phyloP scores from a whole-genome alignment of 805 yeast species.

The Pichia nanzhaoensis region DNA sequence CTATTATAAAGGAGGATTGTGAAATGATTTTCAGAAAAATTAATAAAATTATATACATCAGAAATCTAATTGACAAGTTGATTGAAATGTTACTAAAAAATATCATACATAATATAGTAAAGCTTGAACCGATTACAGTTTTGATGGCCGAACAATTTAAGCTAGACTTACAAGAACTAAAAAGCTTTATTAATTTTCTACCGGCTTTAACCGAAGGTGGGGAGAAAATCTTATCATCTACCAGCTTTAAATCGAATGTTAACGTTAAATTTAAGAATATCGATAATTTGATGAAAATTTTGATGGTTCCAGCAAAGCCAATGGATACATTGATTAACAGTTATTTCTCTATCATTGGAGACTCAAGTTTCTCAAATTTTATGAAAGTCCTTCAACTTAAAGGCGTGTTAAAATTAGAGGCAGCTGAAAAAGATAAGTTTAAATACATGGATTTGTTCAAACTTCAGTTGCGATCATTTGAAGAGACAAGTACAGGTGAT shows the following conservation, averaged over 20 bases:
- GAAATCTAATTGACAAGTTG: conserved; percentile 69
- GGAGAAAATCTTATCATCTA: conserved; percentile 23
- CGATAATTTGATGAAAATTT: conserved; percentile 61
- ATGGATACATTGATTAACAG: conserved; percentile 52
- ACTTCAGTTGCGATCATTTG: conserved; percentile 32
- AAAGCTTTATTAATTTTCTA: conserved; percentile 42
- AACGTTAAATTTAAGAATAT: conserved; percentile 27
- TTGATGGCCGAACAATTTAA: conserved; percentile 74
- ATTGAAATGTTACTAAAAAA: conserved; percentile 57
- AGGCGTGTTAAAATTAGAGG: conserved; percentile 33
- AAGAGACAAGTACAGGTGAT: conserved; percentile 15
- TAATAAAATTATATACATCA: conserved; percentile 61
- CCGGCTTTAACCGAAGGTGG: conserved; percentile 40
- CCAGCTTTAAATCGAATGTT: conserved; percentile 23
- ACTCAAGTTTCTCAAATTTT: conserved; percentile 56
- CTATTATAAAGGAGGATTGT: conserved; percentile 39
- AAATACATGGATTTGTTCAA: conserved; percentile 35
- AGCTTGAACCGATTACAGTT: conserved; percentile 62
- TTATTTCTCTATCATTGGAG: conserved; percentile 63
- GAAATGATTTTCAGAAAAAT: conserved; percentile 47
- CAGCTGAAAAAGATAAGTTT: conserved; percentile 31
- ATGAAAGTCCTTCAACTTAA: conserved; percentile 58
- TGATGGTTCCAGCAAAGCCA: conserved; percentile 63
- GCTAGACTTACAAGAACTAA: conserved; percentile 63
- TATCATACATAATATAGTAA: conserved; percentile 50